These are phyloP conservation scores for Entamoeba invadens DNA, from an alignment of 208 protist genomes.

Conservation along the genomic window DNA sequence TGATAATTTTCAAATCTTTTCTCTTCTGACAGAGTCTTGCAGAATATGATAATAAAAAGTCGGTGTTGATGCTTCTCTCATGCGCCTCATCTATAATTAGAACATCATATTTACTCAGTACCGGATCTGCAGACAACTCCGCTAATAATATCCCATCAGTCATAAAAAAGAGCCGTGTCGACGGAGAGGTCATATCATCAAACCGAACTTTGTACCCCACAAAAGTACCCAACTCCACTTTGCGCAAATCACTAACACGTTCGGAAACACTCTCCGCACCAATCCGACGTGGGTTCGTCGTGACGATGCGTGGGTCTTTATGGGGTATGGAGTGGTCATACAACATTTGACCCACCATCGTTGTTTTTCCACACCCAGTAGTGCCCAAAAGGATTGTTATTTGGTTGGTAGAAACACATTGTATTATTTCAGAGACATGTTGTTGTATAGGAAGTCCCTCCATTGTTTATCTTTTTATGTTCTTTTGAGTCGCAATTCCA, in stretches of 20 bases:
- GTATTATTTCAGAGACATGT: constrained; percentile 25
- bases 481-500: too few relatives aligned
- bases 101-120: constrained; percentile 42
- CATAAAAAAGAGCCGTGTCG: constrained; percentile 75
- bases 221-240: constrained; percentile 54
- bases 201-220: constrained; percentile 89
- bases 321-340: constrained; percentile 44
- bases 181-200: constrained; percentile 66
- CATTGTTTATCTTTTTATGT: too few relatives aligned
- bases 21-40: background rate
- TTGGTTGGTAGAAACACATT: constrained; percentile 50
- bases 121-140: constrained; percentile 70
- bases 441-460: background rate
- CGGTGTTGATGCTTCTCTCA: background rate
- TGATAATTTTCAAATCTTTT: background rate
- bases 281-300: constrained; percentile 60
- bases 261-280: constrained; percentile 51
- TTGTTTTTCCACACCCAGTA: constrained; percentile 87
- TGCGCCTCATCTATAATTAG: constrained; percentile 7
- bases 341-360: constrained; percentile 77
- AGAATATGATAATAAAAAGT: background rate
- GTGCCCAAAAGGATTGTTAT: constrained; percentile 75
- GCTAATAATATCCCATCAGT: constrained; percentile 95
- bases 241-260: constrained; percentile 52
- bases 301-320: constrained; percentile 58